Evolutionary conservation across 805 yeast species (phyloP).

Genomic region (Gaillardinia entomophila): DNA sequence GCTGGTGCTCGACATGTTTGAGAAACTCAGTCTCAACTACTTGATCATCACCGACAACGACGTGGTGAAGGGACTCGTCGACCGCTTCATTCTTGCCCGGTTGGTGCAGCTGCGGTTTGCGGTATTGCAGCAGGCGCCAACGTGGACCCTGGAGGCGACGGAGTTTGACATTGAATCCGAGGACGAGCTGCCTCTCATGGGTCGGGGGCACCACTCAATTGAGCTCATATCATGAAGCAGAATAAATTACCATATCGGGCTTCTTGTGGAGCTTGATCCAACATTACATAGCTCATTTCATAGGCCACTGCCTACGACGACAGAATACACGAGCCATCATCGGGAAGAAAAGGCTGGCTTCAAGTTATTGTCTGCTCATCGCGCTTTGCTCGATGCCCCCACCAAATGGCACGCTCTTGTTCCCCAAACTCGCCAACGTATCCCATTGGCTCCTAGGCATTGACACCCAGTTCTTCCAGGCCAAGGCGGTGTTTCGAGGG

Average conservation of each 20-base stretch:
- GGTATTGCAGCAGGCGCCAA: constrained; percentile 10
- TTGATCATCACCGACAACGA: constrained; percentile 18
- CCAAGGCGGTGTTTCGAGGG: constrained; percentile 39
- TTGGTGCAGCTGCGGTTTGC: constrained; percentile 23
- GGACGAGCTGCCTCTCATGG: constrained; percentile 4
- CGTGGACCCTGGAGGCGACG: constrained; percentile 2
- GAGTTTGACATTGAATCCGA: constrained; percentile 20
- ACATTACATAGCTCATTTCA: no score
- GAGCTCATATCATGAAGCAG: neutral
- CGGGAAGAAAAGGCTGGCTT: no score
- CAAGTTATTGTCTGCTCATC: no score
- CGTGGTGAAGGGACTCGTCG: constrained; percentile 32
- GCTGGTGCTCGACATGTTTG: constrained; percentile 31
- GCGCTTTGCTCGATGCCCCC: constrained; percentile 12
- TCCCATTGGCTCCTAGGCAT: constrained; percentile 33
- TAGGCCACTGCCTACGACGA: no score
- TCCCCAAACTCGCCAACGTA: constrained; percentile 8
- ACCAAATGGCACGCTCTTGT: constrained; percentile 15
- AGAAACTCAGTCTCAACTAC: constrained; percentile 32
- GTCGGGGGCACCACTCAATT: constrained; percentile 1
- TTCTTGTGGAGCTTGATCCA: no score
- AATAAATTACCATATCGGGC: no score
- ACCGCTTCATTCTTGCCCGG: constrained; percentile 28
- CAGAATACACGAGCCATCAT: no score
- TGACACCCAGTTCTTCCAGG: constrained; percentile 43